A percentile compares a stretch with the other conserved stretches of the same genome.
phyloP scores from a whole-genome alignment of 495 filamentous ascomycete species.

The Hapsidospora chrysogenum region DNA sequence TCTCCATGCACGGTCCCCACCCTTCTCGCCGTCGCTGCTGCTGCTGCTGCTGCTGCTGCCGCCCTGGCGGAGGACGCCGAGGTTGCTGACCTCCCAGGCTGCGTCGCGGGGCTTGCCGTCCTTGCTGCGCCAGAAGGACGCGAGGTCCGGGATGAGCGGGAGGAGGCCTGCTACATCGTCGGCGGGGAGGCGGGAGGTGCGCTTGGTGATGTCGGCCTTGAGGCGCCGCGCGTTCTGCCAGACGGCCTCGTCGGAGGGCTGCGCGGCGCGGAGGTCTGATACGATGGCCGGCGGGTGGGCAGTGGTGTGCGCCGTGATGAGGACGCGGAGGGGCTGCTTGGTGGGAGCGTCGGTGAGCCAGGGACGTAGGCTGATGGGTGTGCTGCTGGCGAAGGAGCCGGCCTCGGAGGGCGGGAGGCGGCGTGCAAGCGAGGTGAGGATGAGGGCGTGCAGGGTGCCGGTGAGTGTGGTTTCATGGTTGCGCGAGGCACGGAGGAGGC shows the following conservation, averaged over 20 bases:
- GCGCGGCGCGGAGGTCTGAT: neutral
- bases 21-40: conserved; percentile 1
- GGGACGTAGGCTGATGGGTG: conserved; percentile 16
- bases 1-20: neutral
- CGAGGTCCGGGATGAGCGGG: conserved; percentile 14
- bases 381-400: conserved; percentile 10
- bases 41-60: conserved; percentile 5
- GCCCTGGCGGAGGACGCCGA: conserved; percentile 10
- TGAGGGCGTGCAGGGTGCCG: conserved; percentile 14
- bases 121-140: conserved; percentile 10
- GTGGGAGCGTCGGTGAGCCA: conserved; percentile 4
- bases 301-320: conserved; percentile 11
- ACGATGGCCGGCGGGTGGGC: conserved; percentile 9
- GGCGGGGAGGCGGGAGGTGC: conserved; percentile 6
- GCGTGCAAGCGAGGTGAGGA: conserved; percentile 9
- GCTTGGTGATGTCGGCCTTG: conserved; percentile 7
- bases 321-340: conserved; percentile 10
- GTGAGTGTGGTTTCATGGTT: conserved; percentile 15
- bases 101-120: conserved; percentile 10
- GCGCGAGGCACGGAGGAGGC: conserved; percentile 12
- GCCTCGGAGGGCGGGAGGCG: conserved; percentile 8
- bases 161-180: conserved; percentile 19
- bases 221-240: conserved; percentile 12
- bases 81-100: conserved; percentile 17
- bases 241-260: conserved; percentile 4